Evolutionary conservation across 1,284 basidiomycete genomes (phyloP), one percentile per base, ranked within the genome.

Genomic region (Sphaerobolus stellatus): DNA sequence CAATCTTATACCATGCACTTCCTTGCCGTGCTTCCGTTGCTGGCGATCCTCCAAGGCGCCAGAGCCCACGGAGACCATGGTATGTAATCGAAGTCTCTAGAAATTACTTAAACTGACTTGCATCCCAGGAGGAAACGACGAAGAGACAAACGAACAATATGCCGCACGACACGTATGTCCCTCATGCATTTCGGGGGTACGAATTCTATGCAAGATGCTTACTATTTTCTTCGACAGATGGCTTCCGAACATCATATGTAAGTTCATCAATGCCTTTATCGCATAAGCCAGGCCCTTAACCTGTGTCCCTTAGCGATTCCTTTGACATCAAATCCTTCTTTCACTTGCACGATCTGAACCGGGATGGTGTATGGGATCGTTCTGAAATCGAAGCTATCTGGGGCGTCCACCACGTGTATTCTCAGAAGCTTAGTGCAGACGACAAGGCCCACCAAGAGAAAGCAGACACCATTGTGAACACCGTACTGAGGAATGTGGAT

Each of bases 341-440:
- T 76, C 84, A 87, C 57, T 77, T 98, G 9, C 95, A 98, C 71
- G 95, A 98, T 72, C 77, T 98, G 56, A 85, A 98, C 73, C 76
- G 84, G 27, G 81, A 91, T 63, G 84, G 89, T 0, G 62, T 77
- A 34, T 91, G 90, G 86, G 84, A 90, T 69, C 75, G 78, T 55
- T 83, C 86, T 58, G 92, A 95, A 70, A 88, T 95, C 58, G 86
- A 95, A 68, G 91, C 92, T 5, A 83, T 96, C 41, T 96, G 97
- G 64, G 96, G 96, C 55, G 90, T 99, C 22, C 94, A 98, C 71
- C 97, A 99, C 70, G 82, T 95, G 57, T 93, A 93, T 63, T 91
- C 92, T 20, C 85, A 91, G 71, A 89, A 92, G 71, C 85, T 90
- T 71, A 90, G 92, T 22, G 86, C 83, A 77, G 86, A 90, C 61